These are phyloP conservation scores for Pharnaceum exiguum DNA, from an alignment of 148 eudicot genomes.

Conservation along the genomic window DNA sequence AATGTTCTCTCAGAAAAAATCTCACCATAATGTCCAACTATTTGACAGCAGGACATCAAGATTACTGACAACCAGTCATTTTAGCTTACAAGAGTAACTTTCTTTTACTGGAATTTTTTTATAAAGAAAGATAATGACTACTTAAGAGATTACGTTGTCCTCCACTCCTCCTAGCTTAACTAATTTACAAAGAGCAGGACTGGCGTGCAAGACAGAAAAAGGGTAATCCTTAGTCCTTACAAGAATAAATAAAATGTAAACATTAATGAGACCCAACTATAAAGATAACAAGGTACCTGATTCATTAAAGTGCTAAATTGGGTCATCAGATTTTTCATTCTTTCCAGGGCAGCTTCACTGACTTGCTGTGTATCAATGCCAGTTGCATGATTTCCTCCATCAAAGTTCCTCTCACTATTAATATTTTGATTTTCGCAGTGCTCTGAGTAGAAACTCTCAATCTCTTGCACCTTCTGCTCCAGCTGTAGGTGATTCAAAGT, in stretches of 20 bases:
- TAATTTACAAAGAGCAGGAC: no score
- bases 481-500: constrained; percentile 14
- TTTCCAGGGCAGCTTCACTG: constrained; percentile 55
- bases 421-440: constrained; percentile 7
- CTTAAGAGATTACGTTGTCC: no score
- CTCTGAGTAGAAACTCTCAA: constrained; percentile 17
- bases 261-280: neutral
- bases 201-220: neutral
- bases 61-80: no score
- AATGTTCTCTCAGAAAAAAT: no score
- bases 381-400: constrained; percentile 40
- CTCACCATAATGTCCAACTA: no score
- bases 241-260: neutral
- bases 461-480: constrained; percentile 15
- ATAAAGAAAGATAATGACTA: no score
- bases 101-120: no score
- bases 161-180: no score
- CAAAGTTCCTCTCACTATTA: constrained; percentile 6
- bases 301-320: constrained; percentile 66
- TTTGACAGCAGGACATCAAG: no score
- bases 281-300: constrained; percentile 38
- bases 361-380: constrained; percentile 42
- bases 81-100: no score
- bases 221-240: neutral
- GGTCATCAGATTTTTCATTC: constrained; percentile 80